These are phyloP conservation scores for Cryphonectria nitschkei DNA, from an alignment of 2,329 filamentous ascomycete genomes.

Conservation along the genomic window DNA sequence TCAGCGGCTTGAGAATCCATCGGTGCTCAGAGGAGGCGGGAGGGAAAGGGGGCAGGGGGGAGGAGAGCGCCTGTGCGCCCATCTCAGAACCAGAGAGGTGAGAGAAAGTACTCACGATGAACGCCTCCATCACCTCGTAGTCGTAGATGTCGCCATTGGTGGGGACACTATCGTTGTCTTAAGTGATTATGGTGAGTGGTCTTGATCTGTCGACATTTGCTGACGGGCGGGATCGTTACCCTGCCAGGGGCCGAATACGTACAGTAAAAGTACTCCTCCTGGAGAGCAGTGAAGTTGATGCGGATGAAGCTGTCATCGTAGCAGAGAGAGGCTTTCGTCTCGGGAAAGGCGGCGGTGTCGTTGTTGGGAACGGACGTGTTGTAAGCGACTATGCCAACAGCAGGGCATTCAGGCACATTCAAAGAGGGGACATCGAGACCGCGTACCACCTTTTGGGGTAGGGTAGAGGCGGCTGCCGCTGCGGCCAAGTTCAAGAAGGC, in stretches of 20 bases:
- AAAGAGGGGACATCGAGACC: constrained; percentile 31
- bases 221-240: neutral
- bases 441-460: neutral
- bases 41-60: too few species aligned
- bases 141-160: constrained; percentile 53
- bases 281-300: constrained; percentile 48
- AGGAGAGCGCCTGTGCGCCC: too few species aligned
- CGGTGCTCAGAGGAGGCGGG: too few species aligned
- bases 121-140: constrained; percentile 57
- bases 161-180: constrained; percentile 31
- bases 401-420: constrained; percentile 45
- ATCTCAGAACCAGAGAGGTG: too few species aligned
- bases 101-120: constrained; percentile 38
- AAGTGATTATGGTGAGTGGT: neutral
- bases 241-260: constrained; percentile 39
- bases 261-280: constrained; percentile 53
- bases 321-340: constrained; percentile 51
- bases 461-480: neutral
- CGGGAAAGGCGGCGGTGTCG: constrained; percentile 44
- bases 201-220: neutral
- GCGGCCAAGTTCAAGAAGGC: neutral
- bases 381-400: constrained; percentile 43
- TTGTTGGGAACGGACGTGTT: constrained; percentile 45
- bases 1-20: neutral
- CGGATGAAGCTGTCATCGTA: constrained; percentile 46